Evolutionary conservation across 805 yeast genomes (phyloP), one percentile per base, ranked within the genome.

Genomic region (Isabelozyma gotoi): DNA sequence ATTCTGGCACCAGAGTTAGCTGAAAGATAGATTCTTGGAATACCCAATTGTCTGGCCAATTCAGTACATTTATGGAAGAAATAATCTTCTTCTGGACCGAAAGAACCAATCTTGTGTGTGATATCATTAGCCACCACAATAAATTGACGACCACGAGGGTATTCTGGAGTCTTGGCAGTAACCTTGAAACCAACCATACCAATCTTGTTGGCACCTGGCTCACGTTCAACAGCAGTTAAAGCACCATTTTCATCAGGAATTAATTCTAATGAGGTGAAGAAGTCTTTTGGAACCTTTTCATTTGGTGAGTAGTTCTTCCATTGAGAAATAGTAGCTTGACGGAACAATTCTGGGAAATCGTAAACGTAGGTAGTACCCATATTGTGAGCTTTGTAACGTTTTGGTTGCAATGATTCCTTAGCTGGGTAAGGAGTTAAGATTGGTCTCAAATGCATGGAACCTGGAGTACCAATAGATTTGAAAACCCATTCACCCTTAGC

Each of bases 1-100:
- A 94, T 88, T 76, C 99, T 84, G 38, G 99, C 99, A 77, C 99
- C 99, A 47, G 98, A 91, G 79, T 94, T 94, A 20, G 99, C 99
- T 56, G 97, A 88, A 55, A 94, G 76, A 71, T 94, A 94, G 44
- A 94, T 80, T 73, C 99, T 80, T 61, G 99, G 99, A 55, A 94
- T 83, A 47, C 99, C 99, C 52, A 84, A 77, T 61, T 80, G 76
- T 72, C 96, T 81, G 27, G 98, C 97, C 54, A 84, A 78, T 60
- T 90, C 95, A 29, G 99, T 94, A 51, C 91, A 96, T 63, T 85
- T 83, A 75, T 88, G 81, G 78, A 94, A 94, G 75, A 84, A 94
- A 44, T 74, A 76, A 71, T 94, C 99, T 72, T 94, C 99, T 57
- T 79, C 84, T 18, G 99, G 99, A 58, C 99, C 99, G 59, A 94